These are phyloP conservation scores for Takakia lepidozioides DNA, from an alignment of 225 moss, liverwort and hornwort species.

Conservation along the genomic window DNA sequence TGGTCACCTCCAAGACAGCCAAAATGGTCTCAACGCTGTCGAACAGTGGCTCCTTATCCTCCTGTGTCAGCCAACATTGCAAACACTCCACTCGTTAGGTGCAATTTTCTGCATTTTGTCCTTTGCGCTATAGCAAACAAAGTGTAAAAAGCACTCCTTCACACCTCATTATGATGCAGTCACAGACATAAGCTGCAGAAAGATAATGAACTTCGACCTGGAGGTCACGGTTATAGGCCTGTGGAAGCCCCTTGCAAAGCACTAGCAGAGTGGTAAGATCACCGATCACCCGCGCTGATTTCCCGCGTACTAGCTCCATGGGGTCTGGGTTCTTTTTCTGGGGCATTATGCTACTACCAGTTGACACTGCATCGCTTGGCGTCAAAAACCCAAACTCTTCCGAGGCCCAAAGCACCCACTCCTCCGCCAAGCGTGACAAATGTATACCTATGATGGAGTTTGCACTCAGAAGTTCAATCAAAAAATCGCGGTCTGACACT, in stretches of 20 bases:
- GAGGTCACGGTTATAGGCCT: constrained; percentile 96
- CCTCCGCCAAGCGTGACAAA: constrained; percentile 90
- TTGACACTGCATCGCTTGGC: constrained; percentile 96
- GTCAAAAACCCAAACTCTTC: constrained; percentile 93
- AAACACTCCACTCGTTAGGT: too few species aligned
- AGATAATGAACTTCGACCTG: constrained; percentile 66
- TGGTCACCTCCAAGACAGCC: constrained; percentile 76
- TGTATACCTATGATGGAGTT: constrained; percentile 91
- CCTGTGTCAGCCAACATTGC: too few species aligned
- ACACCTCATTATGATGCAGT: too few species aligned
- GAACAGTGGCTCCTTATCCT: constrained; percentile 96
- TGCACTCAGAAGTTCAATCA: constrained; percentile 81
- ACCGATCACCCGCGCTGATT: constrained; percentile 92
- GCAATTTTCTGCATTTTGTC: too few species aligned
- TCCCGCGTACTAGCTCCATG: constrained; percentile 97
- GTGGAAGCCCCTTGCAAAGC: constrained; percentile 95
- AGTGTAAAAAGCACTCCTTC: too few species aligned
- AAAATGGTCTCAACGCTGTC: constrained; percentile 86
- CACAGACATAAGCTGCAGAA: too few species aligned
- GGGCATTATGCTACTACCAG: constrained; percentile 99
- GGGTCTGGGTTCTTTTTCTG: constrained; percentile 99
- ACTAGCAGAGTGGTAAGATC: constrained; percentile 83
- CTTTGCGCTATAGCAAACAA: too few species aligned
- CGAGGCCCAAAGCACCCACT: constrained; percentile 98
- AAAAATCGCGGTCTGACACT: constrained; percentile 92